phyloP scores from a whole-genome alignment of 371 early-diverging fungal species.

The Dichotomocladium elegans region DNA sequence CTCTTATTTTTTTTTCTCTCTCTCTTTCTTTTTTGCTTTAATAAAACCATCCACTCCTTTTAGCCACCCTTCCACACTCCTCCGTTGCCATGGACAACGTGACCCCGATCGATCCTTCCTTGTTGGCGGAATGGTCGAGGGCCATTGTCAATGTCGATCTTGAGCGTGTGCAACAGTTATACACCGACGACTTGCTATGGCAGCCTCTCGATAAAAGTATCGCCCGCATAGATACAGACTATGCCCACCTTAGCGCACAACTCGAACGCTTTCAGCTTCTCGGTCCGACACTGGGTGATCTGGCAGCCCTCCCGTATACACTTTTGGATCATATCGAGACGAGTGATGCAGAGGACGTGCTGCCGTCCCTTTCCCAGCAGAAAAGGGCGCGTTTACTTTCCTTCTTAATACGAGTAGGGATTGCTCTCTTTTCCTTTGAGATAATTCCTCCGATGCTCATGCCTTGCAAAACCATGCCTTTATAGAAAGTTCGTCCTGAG shows the following conservation, averaged over 20 bases:
- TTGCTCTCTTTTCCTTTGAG: too few species aligned
- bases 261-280: constrained; percentile 10
- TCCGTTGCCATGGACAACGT: constrained; percentile 9
- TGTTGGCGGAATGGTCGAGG: constrained; percentile 27
- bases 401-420: constrained; percentile 25
- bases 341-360: not conserved
- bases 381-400: constrained; percentile 19
- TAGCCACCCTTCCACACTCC: constrained; percentile 4
- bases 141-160: constrained; percentile 24
- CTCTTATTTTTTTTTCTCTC: constrained; percentile 1
- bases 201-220: constrained; percentile 18
- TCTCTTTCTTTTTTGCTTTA: constrained; percentile 7
- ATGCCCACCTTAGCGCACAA: constrained; percentile 11
- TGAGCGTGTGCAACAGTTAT: constrained; percentile 10
- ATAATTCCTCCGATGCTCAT: too few species aligned
- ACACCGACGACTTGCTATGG: constrained; percentile 30
- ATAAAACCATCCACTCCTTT: constrained; percentile 1
- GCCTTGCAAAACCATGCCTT: too few species aligned
- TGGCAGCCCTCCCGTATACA: constrained; percentile 9
- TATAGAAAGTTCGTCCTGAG: not conserved
- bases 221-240: constrained; percentile 12
- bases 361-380: constrained; percentile 7
- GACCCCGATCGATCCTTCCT: constrained; percentile 3
- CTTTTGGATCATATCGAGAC: constrained; percentile 11
- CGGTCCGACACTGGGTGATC: constrained; percentile 3